Evolutionary conservation across 2,329 filamentous ascomycete species (phyloP).

Genomic region (Aspergillus phoenicis): DNA sequence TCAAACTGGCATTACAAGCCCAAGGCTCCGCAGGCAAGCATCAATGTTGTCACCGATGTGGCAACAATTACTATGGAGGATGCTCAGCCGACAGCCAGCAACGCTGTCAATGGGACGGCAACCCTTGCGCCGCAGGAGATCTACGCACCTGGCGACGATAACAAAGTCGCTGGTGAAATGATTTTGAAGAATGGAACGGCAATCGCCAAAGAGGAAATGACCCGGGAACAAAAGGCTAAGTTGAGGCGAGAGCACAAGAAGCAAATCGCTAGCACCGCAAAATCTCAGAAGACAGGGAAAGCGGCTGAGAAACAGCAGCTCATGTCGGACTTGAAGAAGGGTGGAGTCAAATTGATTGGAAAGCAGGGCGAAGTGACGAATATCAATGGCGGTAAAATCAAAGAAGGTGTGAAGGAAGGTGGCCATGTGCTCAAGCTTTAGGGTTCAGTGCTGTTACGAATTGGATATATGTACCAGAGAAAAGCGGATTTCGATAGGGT

Average conservation of each 20-base stretch:
- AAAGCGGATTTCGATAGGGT: not conserved
- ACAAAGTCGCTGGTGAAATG: conserved; percentile 67
- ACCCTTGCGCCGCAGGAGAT: conserved; percentile 93
- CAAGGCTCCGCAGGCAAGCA: conserved; percentile 75
- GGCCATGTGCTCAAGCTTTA: conserved; percentile 42
- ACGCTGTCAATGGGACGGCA: conserved; percentile 59
- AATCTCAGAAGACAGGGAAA: conserved; percentile 48
- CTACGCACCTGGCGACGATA: conserved; percentile 76
- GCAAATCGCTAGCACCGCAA: conserved; percentile 62
- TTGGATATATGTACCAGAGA: no score
- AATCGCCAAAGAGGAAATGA: conserved; percentile 82
- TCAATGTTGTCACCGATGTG: conserved; percentile 86
- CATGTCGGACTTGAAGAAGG: conserved; percentile 73
- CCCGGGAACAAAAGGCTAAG: conserved; percentile 78
- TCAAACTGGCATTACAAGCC: conserved; percentile 96
- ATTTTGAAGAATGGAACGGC: conserved; percentile 76
- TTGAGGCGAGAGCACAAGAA: conserved; percentile 82
- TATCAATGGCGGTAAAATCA: conserved; percentile 76
- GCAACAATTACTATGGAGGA: conserved; percentile 96
- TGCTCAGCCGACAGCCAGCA: conserved; percentile 80
- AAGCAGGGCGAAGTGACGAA: conserved; percentile 84
- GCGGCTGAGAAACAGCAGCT: conserved; percentile 55
- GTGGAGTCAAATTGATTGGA: conserved; percentile 88
- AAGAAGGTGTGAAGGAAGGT: conserved; percentile 26
- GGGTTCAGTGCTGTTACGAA: not conserved